A percentile compares a stretch with the other conserved stretches of the same genome.
phyloP scores from a whole-genome alignment of 257 asterid species.

The Thymus mandschuricus region DNA sequence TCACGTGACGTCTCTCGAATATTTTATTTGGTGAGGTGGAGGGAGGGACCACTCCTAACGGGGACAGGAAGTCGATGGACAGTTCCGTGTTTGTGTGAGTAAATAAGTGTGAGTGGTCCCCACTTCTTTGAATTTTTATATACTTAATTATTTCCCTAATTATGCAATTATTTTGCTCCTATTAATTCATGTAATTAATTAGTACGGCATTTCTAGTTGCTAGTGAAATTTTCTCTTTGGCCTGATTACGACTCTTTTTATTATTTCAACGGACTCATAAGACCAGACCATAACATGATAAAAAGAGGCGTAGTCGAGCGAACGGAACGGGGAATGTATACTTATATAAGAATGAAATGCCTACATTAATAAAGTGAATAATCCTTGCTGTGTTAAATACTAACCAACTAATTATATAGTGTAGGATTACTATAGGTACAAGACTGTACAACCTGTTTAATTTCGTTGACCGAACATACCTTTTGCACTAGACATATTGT shows the following conservation, averaged over 20 bases:
- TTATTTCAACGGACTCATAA: too few species aligned
- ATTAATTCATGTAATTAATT: background rate
- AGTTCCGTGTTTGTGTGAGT: slow-evolving; percentile 20
- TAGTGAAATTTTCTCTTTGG: too few species aligned
- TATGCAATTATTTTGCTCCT: background rate
- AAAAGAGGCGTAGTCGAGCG: too few species aligned
- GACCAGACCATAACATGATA: too few species aligned
- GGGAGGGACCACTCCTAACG: slow-evolving; percentile 9
- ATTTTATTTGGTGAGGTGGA: too few species aligned
- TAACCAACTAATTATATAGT: slow-evolving; percentile 16
- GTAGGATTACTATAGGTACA: slow-evolving; percentile 10
- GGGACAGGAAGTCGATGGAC: slow-evolving; percentile 21
- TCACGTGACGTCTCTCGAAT: too few species aligned
- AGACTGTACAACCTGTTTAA: slow-evolving; percentile 30
- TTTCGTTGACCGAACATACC: slow-evolving; percentile 30
- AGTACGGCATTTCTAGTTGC: background rate
- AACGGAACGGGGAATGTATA: too few species aligned
- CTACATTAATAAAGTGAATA: too few species aligned
- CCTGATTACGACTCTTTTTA: too few species aligned
- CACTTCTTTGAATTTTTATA: background rate
- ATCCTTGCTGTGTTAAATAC: background rate
- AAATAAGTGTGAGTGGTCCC: slow-evolving; percentile 10
- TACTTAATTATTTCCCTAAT: background rate
- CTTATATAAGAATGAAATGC: too few species aligned
- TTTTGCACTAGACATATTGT: slow-evolving; percentile 2